A percentile compares a stretch with the other conserved stretches of the same genome.
Evolutionary conservation across 441 rosid species (phyloP).

Genomic region (Adansonia grandidieri): DNA sequence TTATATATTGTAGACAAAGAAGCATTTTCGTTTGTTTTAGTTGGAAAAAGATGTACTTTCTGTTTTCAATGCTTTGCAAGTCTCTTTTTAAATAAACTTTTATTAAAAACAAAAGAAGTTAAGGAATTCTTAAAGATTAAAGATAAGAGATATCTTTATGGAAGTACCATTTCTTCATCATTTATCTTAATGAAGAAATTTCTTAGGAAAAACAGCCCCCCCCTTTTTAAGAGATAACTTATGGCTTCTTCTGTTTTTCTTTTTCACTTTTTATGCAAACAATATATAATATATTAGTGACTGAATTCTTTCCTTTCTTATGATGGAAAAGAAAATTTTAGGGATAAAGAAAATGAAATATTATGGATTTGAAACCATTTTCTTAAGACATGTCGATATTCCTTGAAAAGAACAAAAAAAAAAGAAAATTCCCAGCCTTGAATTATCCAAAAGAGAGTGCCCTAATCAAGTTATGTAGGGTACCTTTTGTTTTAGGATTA

Average conservation of each 20-base stretch:
- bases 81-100: not conserved
- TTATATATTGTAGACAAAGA: slow-evolving; percentile 46
- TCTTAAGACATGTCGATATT: too few species aligned
- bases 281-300: not conserved
- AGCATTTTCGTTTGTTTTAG: slow-evolving; percentile 48
- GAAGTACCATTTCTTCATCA: not conserved
- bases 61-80: not conserved
- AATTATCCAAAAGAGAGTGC: slow-evolving; percentile 17
- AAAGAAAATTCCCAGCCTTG: not conserved
- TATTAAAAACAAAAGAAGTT: too few species aligned
- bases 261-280: not conserved
- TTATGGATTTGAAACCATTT: too few species aligned
- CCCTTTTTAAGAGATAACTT: too few species aligned
- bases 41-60: slow-evolving; percentile 17
- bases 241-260: not conserved
- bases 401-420: not conserved
- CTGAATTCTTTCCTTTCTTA: not conserved
- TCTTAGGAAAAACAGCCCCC: not conserved
- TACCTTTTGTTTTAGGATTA: not conserved
- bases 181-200: not conserved
- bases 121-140: not conserved
- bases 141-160: not conserved
- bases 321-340: not conserved
- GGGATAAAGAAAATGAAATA: too few species aligned
- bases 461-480: slow-evolving; percentile 23